Evolutionary conservation across 163 green algal genomes (phyloP).

Genomic region (Scenedesmus sp.): DNA sequence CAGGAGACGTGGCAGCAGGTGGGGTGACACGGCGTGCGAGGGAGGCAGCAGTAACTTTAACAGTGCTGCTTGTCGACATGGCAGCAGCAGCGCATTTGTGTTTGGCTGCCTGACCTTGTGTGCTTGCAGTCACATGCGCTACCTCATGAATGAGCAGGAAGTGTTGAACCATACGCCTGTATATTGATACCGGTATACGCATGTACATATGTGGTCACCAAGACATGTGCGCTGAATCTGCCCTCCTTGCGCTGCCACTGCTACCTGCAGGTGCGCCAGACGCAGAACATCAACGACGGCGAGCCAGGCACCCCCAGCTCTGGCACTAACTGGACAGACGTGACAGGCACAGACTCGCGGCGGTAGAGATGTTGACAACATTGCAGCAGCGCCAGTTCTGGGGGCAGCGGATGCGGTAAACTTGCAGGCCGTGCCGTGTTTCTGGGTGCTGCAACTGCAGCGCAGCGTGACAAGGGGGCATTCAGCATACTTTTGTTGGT

Average conservation of each 20-base stretch:
- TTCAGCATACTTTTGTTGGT: too few species aligned
- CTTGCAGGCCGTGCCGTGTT: too few species aligned
- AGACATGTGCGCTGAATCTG: background rate
- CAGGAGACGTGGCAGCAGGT: slow-evolving; percentile 58
- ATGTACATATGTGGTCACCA: background rate
- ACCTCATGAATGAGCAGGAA: too few species aligned
- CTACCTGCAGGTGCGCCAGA: slow-evolving; percentile 38
- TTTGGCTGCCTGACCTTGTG: background rate
- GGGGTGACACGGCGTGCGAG: background rate
- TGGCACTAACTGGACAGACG: slow-evolving; percentile 54
- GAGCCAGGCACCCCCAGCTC: slow-evolving; percentile 50
- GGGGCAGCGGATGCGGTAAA: background rate
- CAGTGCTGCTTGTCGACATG: too few species aligned
- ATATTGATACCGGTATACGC: background rate
- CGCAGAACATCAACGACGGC: slow-evolving; percentile 30
- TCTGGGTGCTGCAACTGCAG: too few species aligned
- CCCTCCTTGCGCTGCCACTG: background rate
- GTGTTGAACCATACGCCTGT: too few species aligned
- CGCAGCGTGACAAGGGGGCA: too few species aligned
- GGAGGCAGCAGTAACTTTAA: background rate
- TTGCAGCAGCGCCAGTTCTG: background rate
- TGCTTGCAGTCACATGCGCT: background rate
- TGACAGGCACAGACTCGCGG: background rate
- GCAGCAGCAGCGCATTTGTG: background rate
- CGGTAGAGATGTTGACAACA: background rate